Evolutionary conservation across 768 basidiomycete species (phyloP).

Genomic region (Tulasnella sp.): DNA sequence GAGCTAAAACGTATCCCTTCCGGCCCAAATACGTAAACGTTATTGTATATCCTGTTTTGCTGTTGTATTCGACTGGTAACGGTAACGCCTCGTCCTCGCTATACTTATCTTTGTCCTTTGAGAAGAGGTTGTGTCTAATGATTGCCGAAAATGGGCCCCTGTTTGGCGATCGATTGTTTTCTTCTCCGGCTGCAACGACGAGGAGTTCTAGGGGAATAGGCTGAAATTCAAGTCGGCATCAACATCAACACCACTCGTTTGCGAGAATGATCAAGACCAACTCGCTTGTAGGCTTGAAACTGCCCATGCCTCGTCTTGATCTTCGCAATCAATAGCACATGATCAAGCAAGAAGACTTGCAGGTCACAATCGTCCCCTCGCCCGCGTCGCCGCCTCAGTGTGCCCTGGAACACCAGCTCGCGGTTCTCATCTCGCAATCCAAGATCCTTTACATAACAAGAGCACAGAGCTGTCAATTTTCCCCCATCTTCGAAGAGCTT

Average conservation of each 20-base stretch:
- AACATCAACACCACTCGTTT: background rate
- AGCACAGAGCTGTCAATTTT: background rate
- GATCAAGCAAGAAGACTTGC: conserved; percentile 93
- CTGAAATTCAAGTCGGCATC: conserved; percentile 41
- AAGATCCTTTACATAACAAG: conserved; percentile 55
- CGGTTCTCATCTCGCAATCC: conserved; percentile 81
- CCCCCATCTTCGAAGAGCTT: background rate
- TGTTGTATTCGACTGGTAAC: conserved; percentile 34
- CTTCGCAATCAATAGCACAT: conserved; percentile 92
- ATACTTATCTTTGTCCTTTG: background rate
- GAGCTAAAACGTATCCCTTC: conserved; percentile 83
- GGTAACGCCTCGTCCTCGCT: background rate
- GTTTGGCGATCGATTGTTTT: conserved; percentile 45
- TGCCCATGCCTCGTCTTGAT: conserved; percentile 91
- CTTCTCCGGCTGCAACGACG: conserved; percentile 72
- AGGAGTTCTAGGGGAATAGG: conserved; percentile 95
- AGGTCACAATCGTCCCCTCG: conserved; percentile 81
- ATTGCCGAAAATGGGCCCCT: conserved; percentile 38
- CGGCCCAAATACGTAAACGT: conserved; percentile 92
- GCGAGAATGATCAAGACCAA: conserved; percentile 42
- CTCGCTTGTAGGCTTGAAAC: conserved; percentile 87
- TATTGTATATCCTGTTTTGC: conserved; percentile 84
- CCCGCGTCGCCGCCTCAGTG: conserved; percentile 77
- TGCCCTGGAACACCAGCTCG: conserved; percentile 87
- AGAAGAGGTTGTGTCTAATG: conserved; percentile 39